phyloP scores from a whole-genome alignment of 2,329 filamentous ascomycete species.

The Xylaria arbuscula region DNA sequence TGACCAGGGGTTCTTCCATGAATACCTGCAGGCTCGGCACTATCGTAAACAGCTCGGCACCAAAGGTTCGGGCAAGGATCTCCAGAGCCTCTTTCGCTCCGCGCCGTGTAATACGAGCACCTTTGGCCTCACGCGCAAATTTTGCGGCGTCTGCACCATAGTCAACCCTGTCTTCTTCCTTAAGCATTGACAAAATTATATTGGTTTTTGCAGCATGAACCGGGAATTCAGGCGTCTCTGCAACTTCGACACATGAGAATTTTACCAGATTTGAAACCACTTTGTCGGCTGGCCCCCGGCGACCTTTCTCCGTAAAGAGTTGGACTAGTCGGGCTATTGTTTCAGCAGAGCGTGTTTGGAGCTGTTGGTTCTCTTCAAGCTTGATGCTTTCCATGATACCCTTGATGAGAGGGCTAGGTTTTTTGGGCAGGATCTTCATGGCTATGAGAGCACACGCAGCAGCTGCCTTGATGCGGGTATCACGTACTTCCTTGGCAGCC shows the following conservation, averaged over 20 bases:
- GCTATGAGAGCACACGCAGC: slow-evolving; percentile 89
- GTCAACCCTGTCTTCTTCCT: slow-evolving; percentile 95
- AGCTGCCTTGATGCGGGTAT: slow-evolving; percentile 86
- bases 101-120: slow-evolving; percentile 87
- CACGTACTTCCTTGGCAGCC: slow-evolving; percentile 80
- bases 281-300: slow-evolving; percentile 90
- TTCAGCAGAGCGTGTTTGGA: slow-evolving; percentile 86
- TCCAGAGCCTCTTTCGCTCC: slow-evolving; percentile 95
- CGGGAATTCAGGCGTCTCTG: slow-evolving; percentile 94
- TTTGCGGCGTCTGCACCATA: slow-evolving; percentile 85
- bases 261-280: slow-evolving; percentile 96
- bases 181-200: slow-evolving; percentile 90
- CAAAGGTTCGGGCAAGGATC: slow-evolving; percentile 84
- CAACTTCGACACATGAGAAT: slow-evolving; percentile 97
- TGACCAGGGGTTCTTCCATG: slow-evolving; percentile 82
- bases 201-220: slow-evolving; percentile 82
- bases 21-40: slow-evolving; percentile 84
- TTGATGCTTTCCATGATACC: slow-evolving; percentile 99
- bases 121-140: slow-evolving; percentile 88
- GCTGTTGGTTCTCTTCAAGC: slow-evolving; percentile 87
- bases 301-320: slow-evolving; percentile 82
- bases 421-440: slow-evolving; percentile 90
- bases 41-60: slow-evolving; percentile 78
- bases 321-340: slow-evolving; percentile 89
- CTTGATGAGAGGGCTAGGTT: slow-evolving; percentile 91